Base-by-base conservation (phyloP, 129 eudicot species). In the Flaveria trinervia region DNA sequence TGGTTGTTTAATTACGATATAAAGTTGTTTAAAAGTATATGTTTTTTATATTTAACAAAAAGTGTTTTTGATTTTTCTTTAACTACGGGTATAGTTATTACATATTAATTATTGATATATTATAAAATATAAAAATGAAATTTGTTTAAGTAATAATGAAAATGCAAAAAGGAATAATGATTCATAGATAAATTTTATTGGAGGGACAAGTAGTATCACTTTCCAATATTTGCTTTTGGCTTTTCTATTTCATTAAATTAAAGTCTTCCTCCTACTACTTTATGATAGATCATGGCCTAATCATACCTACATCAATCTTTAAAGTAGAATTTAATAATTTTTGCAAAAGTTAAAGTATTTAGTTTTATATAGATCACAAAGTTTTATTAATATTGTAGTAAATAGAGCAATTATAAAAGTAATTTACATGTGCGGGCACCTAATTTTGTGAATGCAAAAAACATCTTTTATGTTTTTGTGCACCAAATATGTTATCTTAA, bases 141-240 rank as follows among this genome's bases (percentile, higher is more conserved):
- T n/a, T 30, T 65, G 12, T 33, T 39, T 26, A 57, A 61, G 45
- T 23, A 41, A 54, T 44, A 60, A 65, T 36, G 64, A 65, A 65
- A 43, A 36, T 39, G 49, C 48, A 72, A 49, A 72, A 72, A 72
- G 73, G 68, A 67, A 80, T 20, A 18, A 74, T 73, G 75, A 45
- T 65, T 80, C 59, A 80, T 67, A 45, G 44, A 56, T 54, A 67
- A 45, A 74, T 67, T 22, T 71, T 79, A 10, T 55, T 74, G 30
- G 54, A 80, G 84, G 80, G 80, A 80, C 84, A 74, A 74, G 65
- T 74, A 74, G 84, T 48, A 74, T 80, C 84, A 67, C 84, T 80
- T 80, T 80, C 45, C 7, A 62, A 67, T 80, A 80, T 80, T 73
- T 80, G 76, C 84, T 67, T 80, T 80, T 74, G 76, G 84, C 80